Base-by-base conservation (phyloP, 352 stramenopile species). In the Phytophthora brassicae region DNA sequence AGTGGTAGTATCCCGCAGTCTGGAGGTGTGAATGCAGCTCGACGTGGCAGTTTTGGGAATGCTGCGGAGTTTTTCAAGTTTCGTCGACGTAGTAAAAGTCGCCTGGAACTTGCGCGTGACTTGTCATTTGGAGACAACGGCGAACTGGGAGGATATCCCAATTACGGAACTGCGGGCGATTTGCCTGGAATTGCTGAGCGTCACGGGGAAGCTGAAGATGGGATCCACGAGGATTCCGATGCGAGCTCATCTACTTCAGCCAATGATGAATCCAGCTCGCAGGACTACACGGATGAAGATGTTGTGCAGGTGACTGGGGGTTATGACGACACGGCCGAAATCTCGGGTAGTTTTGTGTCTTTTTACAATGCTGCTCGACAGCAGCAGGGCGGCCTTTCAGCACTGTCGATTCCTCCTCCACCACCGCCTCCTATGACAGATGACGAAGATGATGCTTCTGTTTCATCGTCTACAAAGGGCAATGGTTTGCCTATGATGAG, bases 21-120 rank as follows among this genome's bases (percentile, higher is more conserved):
- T 51, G 66, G 61, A 56, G 66, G 60, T 29, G 51, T 24, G 9
- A 70, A 51, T 14, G 69, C 73, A 9, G 69, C 70, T 46, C 71
- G 84, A 36, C 83, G 85, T 44, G 81, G 83, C 38, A 92, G 83
- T 43, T 94, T 94, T 63, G 85, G 85, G 1, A 94, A 94, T 61
- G 85, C 85, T 19, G 85, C 85, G 13, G 83, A 94, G 54, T 91
- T 94, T 22, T 94, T 91, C 66, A 92, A 92, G 53, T 94, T 92
- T 39, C 85, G 85, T 44, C 81, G 85, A 76, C 82, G 85, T 60
- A 94, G 85, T 60, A 94, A 94, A 74, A 94, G 85, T 31, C 85
- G 85, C 13, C 68, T 94, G 19, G 83, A 92, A 64, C 65, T 94
- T 16, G 83, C 83, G 17, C 81, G 85, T 22, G 85, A 94, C 36